phyloP scores from a whole-genome alignment of 768 basidiomycete genomes.

The Daedalea quercina region DNA sequence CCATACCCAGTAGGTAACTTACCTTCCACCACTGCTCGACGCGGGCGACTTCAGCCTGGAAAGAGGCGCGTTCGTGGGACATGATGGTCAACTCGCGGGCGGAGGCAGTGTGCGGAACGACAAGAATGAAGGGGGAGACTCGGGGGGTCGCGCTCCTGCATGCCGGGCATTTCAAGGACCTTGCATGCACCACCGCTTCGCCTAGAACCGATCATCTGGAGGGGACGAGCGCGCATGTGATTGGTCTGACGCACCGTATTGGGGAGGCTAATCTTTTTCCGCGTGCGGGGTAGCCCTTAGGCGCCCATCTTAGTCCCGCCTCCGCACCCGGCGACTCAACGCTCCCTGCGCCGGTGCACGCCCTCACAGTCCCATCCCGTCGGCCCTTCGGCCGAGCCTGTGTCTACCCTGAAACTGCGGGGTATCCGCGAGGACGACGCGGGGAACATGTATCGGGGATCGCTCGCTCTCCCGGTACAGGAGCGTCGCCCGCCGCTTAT shows the following conservation, averaged over 20 bases:
- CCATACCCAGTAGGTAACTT: slow-evolving; percentile 10
- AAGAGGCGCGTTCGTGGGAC: slow-evolving; percentile 52
- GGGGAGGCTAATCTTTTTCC: background rate
- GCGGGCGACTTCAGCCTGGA: slow-evolving; percentile 75
- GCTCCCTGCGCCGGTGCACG: slow-evolving; percentile 12
- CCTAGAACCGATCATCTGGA: slow-evolving; percentile 15
- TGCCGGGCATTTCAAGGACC: slow-evolving; percentile 6
- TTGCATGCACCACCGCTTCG: slow-evolving; percentile 5
- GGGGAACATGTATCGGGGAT: background rate
- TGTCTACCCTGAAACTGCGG: background rate
- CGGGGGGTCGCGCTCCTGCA: slow-evolving; percentile 13
- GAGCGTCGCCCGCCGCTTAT: slow-evolving; percentile 4
- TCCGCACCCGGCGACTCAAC: slow-evolving; percentile 6
- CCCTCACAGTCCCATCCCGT: slow-evolving; percentile 6
- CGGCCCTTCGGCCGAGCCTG: slow-evolving; percentile 11
- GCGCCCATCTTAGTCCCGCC: background rate
- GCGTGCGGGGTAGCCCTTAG: slow-evolving; percentile 3
- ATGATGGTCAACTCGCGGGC: slow-evolving; percentile 37
- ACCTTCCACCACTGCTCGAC: slow-evolving; percentile 96
- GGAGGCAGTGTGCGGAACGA: slow-evolving; percentile 3
- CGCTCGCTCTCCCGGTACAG: too few species aligned
- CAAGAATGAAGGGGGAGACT: background rate
- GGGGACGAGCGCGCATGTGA: slow-evolving; percentile 7
- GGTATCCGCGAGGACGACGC: background rate
- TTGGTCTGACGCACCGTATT: slow-evolving; percentile 1